phyloP scores from a whole-genome alignment of 192 early-diverging fungal genomes.

The Phycomyces nitens region DNA sequence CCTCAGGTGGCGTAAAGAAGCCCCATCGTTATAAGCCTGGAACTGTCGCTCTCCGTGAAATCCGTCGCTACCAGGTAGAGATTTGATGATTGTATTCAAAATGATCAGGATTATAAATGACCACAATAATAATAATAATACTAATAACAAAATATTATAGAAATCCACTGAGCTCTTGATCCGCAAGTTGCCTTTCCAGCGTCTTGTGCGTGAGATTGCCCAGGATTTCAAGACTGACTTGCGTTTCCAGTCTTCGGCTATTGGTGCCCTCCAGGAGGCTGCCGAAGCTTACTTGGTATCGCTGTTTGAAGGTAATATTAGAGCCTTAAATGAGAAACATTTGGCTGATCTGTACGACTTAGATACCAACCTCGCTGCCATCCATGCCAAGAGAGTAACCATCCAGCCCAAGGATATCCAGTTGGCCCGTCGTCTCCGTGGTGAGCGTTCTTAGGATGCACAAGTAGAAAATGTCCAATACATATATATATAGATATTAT shows the following conservation, averaged over 20 bases:
- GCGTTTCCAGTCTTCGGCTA: slow-evolving; percentile 98
- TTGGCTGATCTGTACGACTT: slow-evolving; percentile 22
- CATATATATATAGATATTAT: slow-evolving; percentile 2
- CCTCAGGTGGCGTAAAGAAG: slow-evolving; percentile 78
- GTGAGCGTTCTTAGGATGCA: slow-evolving; percentile 73
- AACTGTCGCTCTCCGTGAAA: slow-evolving; percentile 89
- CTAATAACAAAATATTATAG: not conserved
- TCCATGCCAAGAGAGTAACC: slow-evolving; percentile 99
- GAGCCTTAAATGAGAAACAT: too few relatives aligned
- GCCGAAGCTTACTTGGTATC: slow-evolving; percentile 89
- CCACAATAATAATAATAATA: too few relatives aligned
- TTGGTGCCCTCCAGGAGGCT: slow-evolving; percentile 98
- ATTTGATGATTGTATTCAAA: too few relatives aligned
- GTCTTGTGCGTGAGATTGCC: slow-evolving; percentile 97
- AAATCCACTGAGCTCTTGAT: slow-evolving; percentile 95
- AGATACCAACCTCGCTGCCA: slow-evolving; percentile 97
- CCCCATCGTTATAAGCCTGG: slow-evolving; percentile 82
- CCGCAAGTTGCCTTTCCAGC: slow-evolving; percentile 91
- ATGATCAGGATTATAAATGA: too few relatives aligned
- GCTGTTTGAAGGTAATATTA: slow-evolving; percentile 63
- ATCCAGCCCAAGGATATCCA: slow-evolving; percentile 99
- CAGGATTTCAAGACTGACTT: slow-evolving; percentile 99
- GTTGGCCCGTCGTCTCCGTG: slow-evolving; percentile 93
- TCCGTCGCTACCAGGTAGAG: slow-evolving; percentile 81
- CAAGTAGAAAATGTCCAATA: not conserved